Base-by-base conservation (phyloP, 2,329 filamentous ascomycete species). In the Trichoderma aggressivum region DNA sequence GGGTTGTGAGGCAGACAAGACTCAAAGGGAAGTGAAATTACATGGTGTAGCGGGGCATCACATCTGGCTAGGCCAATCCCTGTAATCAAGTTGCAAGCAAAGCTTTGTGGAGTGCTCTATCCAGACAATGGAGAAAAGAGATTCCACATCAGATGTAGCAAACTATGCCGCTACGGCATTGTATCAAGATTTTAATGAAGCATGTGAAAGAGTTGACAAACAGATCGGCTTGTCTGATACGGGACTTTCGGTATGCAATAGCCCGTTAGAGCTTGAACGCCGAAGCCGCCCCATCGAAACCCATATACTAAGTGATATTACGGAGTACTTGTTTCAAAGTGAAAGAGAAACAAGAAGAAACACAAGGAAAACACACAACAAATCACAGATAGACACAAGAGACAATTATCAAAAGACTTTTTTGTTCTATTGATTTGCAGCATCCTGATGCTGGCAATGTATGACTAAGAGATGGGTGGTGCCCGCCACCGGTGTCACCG, bases 401-500 rank as follows among this genome's bases (percentile, higher is more conserved):
- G 59, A n/a, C 7, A n/a, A 34, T 16, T 59, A 50, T 30, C 28
- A 34, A 16, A 59, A 32, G 39, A 21, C 18, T n/a, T n/a, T 34
- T 59, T 50, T 59, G 7, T 60, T 69, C 56, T 60, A 61, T 69
- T 69, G 55, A 50, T 32, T 32, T 6, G 34, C 36, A 50, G 56
- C 65, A 69, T 69, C 65, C 65, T 21, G 65, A 69, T 69, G 65
- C 65, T 50, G 16, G n/a, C 39, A 53, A 21, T 21, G 21, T 61
- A 21, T 30, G 16, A 30, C 56, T 69, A 69, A 36, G 39, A 69
- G 32, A 53, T 56, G 10, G 61, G 36, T 71, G 72, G 72, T 73
- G n/a, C 72, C 72, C 21, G 72, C 70, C 70, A 70, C 63, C 61
- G 47, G 36, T 71, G 34, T 55, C 36, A 63, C 62, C 61, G 63